Base-by-base conservation (phyloP, 2,329 filamentous ascomycete species). In the Cadophora gregata region DNA sequence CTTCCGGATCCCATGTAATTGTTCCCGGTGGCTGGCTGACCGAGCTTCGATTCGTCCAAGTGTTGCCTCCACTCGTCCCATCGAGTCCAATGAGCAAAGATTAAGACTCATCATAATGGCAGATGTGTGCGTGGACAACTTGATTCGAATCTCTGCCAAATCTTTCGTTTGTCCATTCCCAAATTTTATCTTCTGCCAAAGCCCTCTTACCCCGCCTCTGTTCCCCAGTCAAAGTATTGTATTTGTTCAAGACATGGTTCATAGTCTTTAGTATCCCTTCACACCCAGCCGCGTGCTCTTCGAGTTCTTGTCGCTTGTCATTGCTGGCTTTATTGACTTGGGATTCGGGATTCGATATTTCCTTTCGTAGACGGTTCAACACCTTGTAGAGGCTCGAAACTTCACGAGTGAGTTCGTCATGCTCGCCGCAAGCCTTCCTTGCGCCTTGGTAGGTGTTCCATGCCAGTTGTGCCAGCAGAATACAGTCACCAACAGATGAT, bases 341-440 rank as follows among this genome's bases (percentile, higher is more conserved):
- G 10, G 86, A 87, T 69, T 83, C 82, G 0, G 80, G 79, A 68
- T 87, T 84, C 65, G 83, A 80, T 29, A 82, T 81, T 75, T 88
- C 86, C 64, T 81, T 77, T 55, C 83, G 83, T 38, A 89, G 78
- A 68, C 86, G 82, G 60, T 84, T 83, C 3, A 88, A 79, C 4
- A 82, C 82, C 16, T 81, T 80, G 70, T 87, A 83, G 51, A 89
- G 78, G 53, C 79, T 79, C 53, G 81, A 82, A 48, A 88, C 80
- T n/a, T 81, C 80, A 12, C 77, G 73, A 2, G 83, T 80, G 53
- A 85, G 77, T 25, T 82, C 79, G 58, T 79, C 78, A 63, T 86
- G 83, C 33, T 82, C 79, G 2, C 80, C 76, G 10, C 81, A 80
- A 1, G 82, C 79, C 16, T 80, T 77, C 63, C 82, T 82, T 42